Evolutionary conservation across 345 rosid species (phyloP), one percentile per base, ranked within the genome.

Genomic region (Mercurialis annua): DNA sequence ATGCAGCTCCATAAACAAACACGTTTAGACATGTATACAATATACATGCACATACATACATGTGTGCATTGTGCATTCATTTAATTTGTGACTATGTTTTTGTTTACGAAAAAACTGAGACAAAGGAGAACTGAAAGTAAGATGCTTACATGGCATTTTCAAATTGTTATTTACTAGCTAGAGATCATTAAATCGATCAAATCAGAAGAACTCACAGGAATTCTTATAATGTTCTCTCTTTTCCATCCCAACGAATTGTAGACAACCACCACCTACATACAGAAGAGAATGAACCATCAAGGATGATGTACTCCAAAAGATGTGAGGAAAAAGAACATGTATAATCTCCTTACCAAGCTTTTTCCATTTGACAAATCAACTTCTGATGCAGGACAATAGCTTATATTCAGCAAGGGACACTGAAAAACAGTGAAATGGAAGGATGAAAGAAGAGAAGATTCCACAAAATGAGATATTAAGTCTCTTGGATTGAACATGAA

Each of bases 181-280:
- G 40, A 53, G 23, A 52, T 14, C 34, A 52, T 29, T 17, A 31
- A 49, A 40, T 40, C 42, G 30, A 54, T 47, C 42, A 49, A 65
- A 46, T 64, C 23, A 48, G 50, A 58, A 70, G 51, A 36, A 80
- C 90, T 79, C 73, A 92, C 98, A 63, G 95, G 98, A 71, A 92
- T 76, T 63, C 86, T 82, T 47, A 92, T 78, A 59, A 90, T 76
- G 76, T 90, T 90, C 71, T 92, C 85, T 74, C 97, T 85, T 68
- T 75, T 70, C 98, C 97, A 88, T 77, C 97, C 97, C n/a, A 92
- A 74, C 64, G 98, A 81, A 84, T 92, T 92, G 81, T 92, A 92
- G 54, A 86, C 68, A 47, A 92, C 82, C 56, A 92, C 85, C 42
- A 88, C 88, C 98, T 92, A 33, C 33, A 59, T 92, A 33, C 33